A percentile compares a stretch with the other conserved stretches of the same genome.
These are phyloP conservation scores for Candida awuae DNA, from an alignment of 805 yeast genomes.

Conservation along the genomic window DNA sequence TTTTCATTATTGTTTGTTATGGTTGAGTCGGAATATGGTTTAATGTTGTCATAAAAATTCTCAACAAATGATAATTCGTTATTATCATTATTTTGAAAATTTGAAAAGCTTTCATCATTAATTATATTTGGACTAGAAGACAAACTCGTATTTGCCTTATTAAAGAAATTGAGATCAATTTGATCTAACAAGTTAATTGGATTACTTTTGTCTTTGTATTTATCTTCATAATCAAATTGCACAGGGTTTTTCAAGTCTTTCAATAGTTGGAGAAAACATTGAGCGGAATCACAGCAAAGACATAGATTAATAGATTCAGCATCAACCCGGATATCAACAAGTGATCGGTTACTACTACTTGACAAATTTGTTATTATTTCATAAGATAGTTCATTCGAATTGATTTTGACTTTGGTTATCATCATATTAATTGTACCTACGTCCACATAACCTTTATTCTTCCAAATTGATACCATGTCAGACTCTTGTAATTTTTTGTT, in stretches of 20 bases:
- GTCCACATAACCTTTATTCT: slow-evolving; percentile 43
- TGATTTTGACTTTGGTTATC: slow-evolving; percentile 26
- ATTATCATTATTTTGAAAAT: not conserved
- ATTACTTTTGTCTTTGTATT: slow-evolving; percentile 35
- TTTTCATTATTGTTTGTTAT: slow-evolving; percentile 1
- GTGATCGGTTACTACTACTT: too few relatives aligned
- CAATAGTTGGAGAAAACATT: slow-evolving; percentile 57
- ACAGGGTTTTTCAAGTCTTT: slow-evolving; percentile 69
- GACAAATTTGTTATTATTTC: too few relatives aligned
- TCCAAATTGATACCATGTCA: slow-evolving; percentile 35
- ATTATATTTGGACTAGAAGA: not conserved
- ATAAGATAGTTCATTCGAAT: slow-evolving; percentile 6
- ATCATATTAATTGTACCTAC: slow-evolving; percentile 40
- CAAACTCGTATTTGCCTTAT: not conserved
- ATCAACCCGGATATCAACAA: slow-evolving; percentile 6
- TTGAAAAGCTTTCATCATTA: not conserved
- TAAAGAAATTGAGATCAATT: slow-evolving; percentile 32
- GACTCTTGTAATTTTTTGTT: slow-evolving; percentile 23
- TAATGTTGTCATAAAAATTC: slow-evolving; percentile 20
- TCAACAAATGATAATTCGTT: slow-evolving; percentile 22
- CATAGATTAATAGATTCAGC: slow-evolving; percentile 38
- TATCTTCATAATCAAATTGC: slow-evolving; percentile 49
- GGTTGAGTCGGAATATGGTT: slow-evolving; percentile 7
- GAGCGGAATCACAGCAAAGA: slow-evolving; percentile 78
- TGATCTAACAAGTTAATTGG: slow-evolving; percentile 36